Base-by-base conservation (phyloP, 768 basidiomycete genomes). In the Lactarius quietus region DNA sequence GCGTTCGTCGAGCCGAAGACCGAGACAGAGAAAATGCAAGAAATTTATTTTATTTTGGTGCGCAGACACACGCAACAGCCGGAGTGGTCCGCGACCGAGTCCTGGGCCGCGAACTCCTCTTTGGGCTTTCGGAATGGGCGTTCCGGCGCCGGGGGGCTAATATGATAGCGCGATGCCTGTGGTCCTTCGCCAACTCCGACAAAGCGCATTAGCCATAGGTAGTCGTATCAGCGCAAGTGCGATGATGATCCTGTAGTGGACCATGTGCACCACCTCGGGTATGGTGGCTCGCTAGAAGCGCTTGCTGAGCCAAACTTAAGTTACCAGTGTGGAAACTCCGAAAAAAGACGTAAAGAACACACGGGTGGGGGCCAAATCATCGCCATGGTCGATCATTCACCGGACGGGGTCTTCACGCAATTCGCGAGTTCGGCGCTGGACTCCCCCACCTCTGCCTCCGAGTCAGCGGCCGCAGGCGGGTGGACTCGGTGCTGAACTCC, bases 191-290 rank as follows among this genome's bases (percentile, higher is more conserved):
- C 28, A 48, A 51, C 45, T 51, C 35, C 18, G 26, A 6, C 6
- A 29, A 56, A 45, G 33, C 20, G 17, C 15, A 36, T 55, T 65
- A 65, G 55, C 64, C 54, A 65, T 38, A 55, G 53, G 54, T 54
- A 48, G 64, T 17, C 18, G 35, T 18, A 43, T 48, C 9, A 41
- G 53, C 31, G 31, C 18, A 63, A 18, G 53, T 55, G 41, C 41
- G 33, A 20, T 20, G 33, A 31, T 14, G 41, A 20, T 14, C 12
- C n/a, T 20, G 2, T 3, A 43, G 12, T 18, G n/a, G 15, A 20
- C 52, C 33, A 38, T 65, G 55, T 43, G 29, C 28, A 6, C 23
- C 28, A 15, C 45, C n/a, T 48, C 23, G 23, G 45, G 23, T 48
- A 12, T 48, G 10, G 31, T 28, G 10, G 12, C 48, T 48, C 45